phyloP scores from a whole-genome alignment of 371 early-diverging fungal genomes.

The Capniomyces stellatus region DNA sequence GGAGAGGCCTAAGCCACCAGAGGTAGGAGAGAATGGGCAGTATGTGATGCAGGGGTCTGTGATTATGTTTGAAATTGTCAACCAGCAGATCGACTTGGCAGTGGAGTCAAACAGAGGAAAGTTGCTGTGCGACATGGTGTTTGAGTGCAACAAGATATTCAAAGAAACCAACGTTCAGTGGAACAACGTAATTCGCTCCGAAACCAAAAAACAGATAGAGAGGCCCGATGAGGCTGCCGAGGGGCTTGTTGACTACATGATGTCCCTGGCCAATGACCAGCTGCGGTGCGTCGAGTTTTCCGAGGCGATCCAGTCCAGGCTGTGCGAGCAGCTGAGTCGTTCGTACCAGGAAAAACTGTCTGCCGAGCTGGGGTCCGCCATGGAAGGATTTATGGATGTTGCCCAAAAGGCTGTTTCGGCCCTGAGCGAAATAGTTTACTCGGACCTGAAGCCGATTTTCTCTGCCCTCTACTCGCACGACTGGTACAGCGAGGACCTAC shows the following conservation, averaged over 20 bases:
- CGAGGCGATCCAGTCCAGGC: constrained; percentile 50
- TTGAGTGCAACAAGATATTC: constrained; percentile 67
- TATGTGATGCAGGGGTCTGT: constrained; percentile 65
- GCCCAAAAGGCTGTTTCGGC: constrained; percentile 49
- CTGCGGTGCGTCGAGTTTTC: constrained; percentile 73
- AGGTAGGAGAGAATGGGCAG: constrained; percentile 50
- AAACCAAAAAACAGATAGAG: constrained; percentile 53
- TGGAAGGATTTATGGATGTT: constrained; percentile 69
- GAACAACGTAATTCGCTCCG: constrained; percentile 47
- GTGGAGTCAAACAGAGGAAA: constrained; percentile 63
- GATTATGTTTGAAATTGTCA: constrained; percentile 86
- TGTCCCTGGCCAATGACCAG: constrained; percentile 87
- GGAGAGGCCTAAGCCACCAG: constrained; percentile 51
- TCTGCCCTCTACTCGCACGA: constrained; percentile 45
- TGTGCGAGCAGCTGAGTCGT: constrained; percentile 45
- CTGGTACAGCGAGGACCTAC: constrained; percentile 78
- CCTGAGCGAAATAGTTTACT: constrained; percentile 62
- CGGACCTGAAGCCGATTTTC: constrained; percentile 57
- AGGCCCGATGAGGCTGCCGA: constrained; percentile 43
- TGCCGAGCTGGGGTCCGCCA: constrained; percentile 34
- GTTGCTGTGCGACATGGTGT: constrained; percentile 65
- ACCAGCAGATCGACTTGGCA: constrained; percentile 86
- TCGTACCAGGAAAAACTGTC: constrained; percentile 40
- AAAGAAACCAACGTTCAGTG: constrained; percentile 63
- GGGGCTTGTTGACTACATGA: constrained; percentile 80